Evolutionary conservation across 2,329 filamentous ascomycete genomes (phyloP).

Genomic region (Colletotrichum horii): DNA sequence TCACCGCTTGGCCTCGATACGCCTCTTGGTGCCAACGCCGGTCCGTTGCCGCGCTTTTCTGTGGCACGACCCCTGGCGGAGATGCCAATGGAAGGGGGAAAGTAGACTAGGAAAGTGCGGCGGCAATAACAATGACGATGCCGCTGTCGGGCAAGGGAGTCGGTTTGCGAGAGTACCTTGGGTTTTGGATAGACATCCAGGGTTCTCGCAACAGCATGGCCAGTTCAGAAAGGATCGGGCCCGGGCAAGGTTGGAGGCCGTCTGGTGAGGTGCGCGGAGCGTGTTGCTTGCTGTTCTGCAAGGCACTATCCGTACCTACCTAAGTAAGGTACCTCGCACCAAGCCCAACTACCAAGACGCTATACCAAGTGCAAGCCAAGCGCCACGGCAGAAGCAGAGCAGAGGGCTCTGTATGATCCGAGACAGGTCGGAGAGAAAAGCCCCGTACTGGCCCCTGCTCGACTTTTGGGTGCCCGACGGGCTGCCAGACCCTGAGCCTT

Average conservation of each 20-base stretch:
- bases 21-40: neutral
- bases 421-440: neutral
- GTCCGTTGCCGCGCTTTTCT: neutral
- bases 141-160: neutral
- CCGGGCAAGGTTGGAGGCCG: neutral
- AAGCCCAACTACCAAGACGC: neutral
- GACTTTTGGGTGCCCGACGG: neutral
- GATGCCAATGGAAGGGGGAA: neutral
- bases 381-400: neutral
- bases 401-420: neutral
- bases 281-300: neutral
- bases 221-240: neutral
- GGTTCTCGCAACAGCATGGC: neutral
- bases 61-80: neutral
- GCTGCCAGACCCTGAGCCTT: neutral
- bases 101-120: neutral
- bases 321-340: neutral
- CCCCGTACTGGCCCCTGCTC: neutral
- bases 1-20: neutral
- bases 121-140: neutral
- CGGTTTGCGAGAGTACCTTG: neutral
- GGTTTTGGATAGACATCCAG: neutral
- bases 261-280: neutral
- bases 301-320: too few species aligned
- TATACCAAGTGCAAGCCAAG: neutral